Evolutionary conservation across 345 rosid species (phyloP).

Genomic region (Moricandia moricandioides): DNA sequence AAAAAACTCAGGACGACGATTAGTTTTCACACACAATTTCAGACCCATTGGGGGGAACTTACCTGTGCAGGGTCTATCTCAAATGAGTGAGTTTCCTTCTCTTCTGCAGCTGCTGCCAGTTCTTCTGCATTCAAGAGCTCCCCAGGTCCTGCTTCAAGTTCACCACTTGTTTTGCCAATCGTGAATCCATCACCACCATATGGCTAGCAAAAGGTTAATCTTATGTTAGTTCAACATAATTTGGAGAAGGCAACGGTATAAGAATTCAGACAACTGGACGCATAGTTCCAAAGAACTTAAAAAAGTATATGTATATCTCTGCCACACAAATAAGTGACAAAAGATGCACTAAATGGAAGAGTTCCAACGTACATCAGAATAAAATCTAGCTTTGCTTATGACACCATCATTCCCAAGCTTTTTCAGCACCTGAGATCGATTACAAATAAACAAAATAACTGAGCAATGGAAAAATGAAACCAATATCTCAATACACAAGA

Average conservation of each 20-base stretch:
- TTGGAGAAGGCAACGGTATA: constrained; percentile 3
- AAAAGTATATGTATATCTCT: too few relatives aligned
- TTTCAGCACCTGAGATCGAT: constrained; percentile 66
- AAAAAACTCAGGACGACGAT: not conserved
- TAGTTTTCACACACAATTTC: not conserved
- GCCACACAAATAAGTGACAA: not conserved
- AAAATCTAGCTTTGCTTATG: constrained; percentile 64
- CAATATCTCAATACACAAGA: not conserved
- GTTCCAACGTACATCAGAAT: constrained; percentile 57
- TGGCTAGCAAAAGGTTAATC: constrained; percentile 37
- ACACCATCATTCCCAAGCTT: constrained; percentile 70
- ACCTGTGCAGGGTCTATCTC: constrained; percentile 93
- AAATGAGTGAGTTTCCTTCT: constrained; percentile 89
- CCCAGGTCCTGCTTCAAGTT: constrained; percentile 56
- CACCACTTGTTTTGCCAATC: constrained; percentile 70
- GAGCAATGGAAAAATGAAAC: not conserved
- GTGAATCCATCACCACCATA: constrained; percentile 63
- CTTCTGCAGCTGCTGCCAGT: constrained; percentile 92
- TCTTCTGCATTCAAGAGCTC: constrained; percentile 83
- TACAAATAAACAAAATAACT: too few relatives aligned
- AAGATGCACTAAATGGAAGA: not conserved
- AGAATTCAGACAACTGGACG: not conserved
- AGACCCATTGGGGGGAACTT: not conserved
- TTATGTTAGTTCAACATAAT: not conserved
- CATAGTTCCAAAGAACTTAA: not conserved